Evolutionary conservation across 768 basidiomycete species (phyloP).

Genomic region (Tricholoma terreum): DNA sequence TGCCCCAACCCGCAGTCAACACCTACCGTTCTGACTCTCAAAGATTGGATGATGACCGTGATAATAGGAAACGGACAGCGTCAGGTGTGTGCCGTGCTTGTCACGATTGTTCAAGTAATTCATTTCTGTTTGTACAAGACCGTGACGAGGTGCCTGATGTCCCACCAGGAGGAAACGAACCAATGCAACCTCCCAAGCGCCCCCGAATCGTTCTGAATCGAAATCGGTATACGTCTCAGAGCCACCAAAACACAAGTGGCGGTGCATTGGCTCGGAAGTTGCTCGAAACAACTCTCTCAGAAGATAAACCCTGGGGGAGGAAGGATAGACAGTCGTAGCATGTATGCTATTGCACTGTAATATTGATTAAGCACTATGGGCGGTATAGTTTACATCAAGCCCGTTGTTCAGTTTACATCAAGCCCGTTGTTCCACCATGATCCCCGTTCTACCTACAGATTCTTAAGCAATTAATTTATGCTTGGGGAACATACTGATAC

Average conservation of each 20-base stretch:
- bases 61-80: constrained; percentile 63
- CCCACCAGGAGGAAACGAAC: constrained; percentile 32
- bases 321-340: constrained; percentile 41
- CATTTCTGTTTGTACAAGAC: constrained; percentile 36
- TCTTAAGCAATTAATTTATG: constrained; percentile 24
- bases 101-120: not conserved
- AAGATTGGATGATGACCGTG: constrained; percentile 62
- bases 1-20: constrained; percentile 38
- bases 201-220: constrained; percentile 49
- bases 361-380: constrained; percentile 9
- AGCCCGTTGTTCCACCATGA: not conserved
- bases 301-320: constrained; percentile 55
- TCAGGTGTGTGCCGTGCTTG: constrained; percentile 48
- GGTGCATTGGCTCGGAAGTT: constrained; percentile 52
- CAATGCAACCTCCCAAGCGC: constrained; percentile 52
- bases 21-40: constrained; percentile 45
- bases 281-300: constrained; percentile 56
- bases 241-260: constrained; percentile 18
- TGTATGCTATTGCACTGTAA: constrained; percentile 12
- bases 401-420: not conserved
- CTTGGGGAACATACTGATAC: constrained; percentile 10
- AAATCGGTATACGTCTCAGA: constrained; percentile 42
- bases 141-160: constrained; percentile 54
- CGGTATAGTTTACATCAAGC: not conserved
- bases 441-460: constrained; percentile 6